Conservation (phyloP, 2,329 filamentous ascomycete species). For the Hypoxylon sp. region DNA sequence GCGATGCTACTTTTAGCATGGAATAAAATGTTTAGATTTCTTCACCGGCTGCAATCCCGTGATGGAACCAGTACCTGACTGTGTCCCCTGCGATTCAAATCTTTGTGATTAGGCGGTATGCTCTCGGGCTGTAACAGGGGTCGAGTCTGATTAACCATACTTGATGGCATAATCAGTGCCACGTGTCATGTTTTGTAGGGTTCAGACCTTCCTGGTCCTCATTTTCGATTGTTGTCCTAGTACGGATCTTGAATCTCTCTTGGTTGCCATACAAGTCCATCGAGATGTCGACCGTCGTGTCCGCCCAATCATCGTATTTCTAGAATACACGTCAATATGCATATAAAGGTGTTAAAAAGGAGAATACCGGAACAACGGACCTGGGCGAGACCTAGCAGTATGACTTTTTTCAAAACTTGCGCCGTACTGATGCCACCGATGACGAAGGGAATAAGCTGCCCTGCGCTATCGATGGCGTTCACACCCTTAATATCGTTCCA, state of each 20-base stretch:
- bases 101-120: slow-evolving; percentile 3
- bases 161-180: not conserved
- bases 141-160: not conserved
- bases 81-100: not conserved
- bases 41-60: not conserved
- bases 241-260: slow-evolving; percentile 11
- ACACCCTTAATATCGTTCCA: slow-evolving; percentile 27
- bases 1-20: not conserved
- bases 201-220: not conserved
- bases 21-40: not conserved
- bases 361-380: not conserved
- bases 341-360: not conserved
- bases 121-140: not conserved
- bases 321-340: slow-evolving; percentile 5
- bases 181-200: not conserved
- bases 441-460: slow-evolving; percentile 27
- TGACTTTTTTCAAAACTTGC: slow-evolving; percentile 19
- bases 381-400: slow-evolving; percentile 19
- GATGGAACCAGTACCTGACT: not conserved
- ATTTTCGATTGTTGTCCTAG: slow-evolving; percentile 8
- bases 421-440: slow-evolving; percentile 22
- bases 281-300: slow-evolving; percentile 14
- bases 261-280: slow-evolving; percentile 8
- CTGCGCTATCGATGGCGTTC: slow-evolving; percentile 15
- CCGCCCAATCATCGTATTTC: slow-evolving; percentile 25